Evolutionary conservation across 352 stramenopile genomes (phyloP).

Genomic region (Phytophthora foliorum): DNA sequence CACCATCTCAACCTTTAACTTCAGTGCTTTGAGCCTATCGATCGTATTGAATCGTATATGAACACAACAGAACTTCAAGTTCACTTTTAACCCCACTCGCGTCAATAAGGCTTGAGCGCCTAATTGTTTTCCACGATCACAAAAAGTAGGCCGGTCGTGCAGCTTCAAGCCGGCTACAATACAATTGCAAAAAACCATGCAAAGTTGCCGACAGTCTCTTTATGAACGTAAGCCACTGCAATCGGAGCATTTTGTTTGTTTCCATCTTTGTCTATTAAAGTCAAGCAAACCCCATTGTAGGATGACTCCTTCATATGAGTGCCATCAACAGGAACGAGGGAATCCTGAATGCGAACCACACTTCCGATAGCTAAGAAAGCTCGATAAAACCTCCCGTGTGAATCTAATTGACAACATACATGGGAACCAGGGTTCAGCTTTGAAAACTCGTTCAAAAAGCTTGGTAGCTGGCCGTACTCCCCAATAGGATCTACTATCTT

Average conservation of each 20-base stretch:
- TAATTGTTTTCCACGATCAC: slow-evolving; percentile 13
- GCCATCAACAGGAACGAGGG: neutral
- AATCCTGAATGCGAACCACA: slow-evolving; percentile 1
- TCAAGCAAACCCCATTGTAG: slow-evolving; percentile 19
- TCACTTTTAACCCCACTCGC: neutral
- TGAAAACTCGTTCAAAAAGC: slow-evolving; percentile 12
- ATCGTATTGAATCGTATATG: slow-evolving; percentile 23
- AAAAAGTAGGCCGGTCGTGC: slow-evolving; percentile 1
- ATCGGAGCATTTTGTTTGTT: slow-evolving; percentile 10
- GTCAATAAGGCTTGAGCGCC: neutral
- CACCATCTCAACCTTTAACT: slow-evolving; percentile 8
- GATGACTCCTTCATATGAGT: slow-evolving; percentile 18
- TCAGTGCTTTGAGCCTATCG: slow-evolving; percentile 13
- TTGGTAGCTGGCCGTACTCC: slow-evolving; percentile 2
- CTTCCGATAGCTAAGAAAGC: slow-evolving; percentile 5
- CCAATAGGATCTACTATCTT: neutral
- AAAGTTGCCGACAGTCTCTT: slow-evolving; percentile 18
- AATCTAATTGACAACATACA: slow-evolving; percentile 11
- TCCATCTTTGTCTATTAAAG: slow-evolving; percentile 10
- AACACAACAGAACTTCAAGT: slow-evolving; percentile 11
- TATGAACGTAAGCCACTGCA: slow-evolving; percentile 7
- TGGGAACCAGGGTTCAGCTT: neutral
- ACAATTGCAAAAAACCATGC: slow-evolving; percentile 25
- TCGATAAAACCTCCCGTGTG: neutral
- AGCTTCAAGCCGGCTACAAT: slow-evolving; percentile 8